Percentiles rank a stretch among this genome's conserved stretches.
phyloP scores from a whole-genome alignment of 78 protist species.

The Cavenderia fasciculata region DNA sequence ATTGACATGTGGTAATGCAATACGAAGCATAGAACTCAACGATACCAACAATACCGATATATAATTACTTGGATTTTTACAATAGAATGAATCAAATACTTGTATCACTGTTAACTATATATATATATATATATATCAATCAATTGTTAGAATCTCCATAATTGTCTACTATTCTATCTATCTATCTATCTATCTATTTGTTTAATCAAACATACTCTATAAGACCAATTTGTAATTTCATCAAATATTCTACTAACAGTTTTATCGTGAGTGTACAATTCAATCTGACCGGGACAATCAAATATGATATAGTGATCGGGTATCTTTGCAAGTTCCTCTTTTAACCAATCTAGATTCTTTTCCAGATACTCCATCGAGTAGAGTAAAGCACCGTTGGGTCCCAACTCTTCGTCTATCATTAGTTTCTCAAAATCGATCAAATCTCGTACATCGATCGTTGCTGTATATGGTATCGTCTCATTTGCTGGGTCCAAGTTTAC shows the following conservation, averaged over 20 bases:
- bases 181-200: not conserved
- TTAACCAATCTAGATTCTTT: constrained; percentile 96
- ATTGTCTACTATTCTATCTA: not conserved
- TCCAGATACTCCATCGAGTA: constrained; percentile 93
- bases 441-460: constrained; percentile 85
- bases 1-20: constrained; percentile 97
- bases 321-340: constrained; percentile 55
- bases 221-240: constrained; percentile 80
- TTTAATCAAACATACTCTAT: constrained; percentile 65
- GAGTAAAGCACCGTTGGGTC: constrained; percentile 98
- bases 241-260: constrained; percentile 81
- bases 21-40: constrained; percentile 84
- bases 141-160: not conserved
- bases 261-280: constrained; percentile 95
- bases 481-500: constrained; percentile 98
- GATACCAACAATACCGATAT: constrained; percentile 93
- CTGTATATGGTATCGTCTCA: constrained; percentile 88
- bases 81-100: constrained; percentile 89
- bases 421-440: constrained; percentile 80
- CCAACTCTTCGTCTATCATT: constrained; percentile 87
- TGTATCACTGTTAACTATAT: constrained; percentile 84
- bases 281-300: constrained; percentile 99
- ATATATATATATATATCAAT: not conserved
- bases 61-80: constrained; percentile 92
- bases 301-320: constrained; percentile 87